These are phyloP conservation scores for Aureobasidium namibiae DNA, from an alignment of 2,329 filamentous ascomycete genomes.

Conservation along the genomic window DNA sequence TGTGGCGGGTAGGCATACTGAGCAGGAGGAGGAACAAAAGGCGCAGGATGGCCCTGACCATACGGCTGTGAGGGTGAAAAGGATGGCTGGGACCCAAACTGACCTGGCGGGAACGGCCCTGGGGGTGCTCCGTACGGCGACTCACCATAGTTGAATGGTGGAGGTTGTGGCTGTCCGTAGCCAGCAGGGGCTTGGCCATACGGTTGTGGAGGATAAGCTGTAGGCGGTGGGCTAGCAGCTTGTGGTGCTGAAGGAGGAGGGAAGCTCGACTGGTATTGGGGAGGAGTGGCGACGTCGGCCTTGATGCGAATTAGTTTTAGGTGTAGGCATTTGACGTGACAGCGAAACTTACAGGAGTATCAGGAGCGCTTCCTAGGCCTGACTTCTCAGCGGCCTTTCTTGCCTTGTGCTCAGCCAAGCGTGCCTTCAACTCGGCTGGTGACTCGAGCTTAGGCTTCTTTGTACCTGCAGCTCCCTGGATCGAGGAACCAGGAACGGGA, in stretches of 20 bases:
- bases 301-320: neutral
- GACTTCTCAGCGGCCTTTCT: constrained; percentile 42
- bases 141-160: constrained; percentile 10
- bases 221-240: neutral
- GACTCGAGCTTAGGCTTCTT: constrained; percentile 68
- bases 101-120: constrained; percentile 15
- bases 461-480: constrained; percentile 33
- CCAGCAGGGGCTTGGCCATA: constrained; percentile 29
- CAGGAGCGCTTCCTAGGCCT: constrained; percentile 8
- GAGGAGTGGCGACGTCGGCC: constrained; percentile 11
- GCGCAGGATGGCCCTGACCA: constrained; percentile 5
- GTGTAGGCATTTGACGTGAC: neutral
- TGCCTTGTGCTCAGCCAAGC: constrained; percentile 68
- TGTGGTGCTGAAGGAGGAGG: constrained; percentile 4
- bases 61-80: constrained; percentile 24
- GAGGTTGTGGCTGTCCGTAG: constrained; percentile 3
- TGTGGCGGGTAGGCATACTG: constrained; percentile 15
- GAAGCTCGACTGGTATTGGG: constrained; percentile 4
- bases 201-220: constrained; percentile 26
- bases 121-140: constrained; percentile 10
- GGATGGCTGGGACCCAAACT: constrained; percentile 19
- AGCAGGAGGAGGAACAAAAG: constrained; percentile 10
- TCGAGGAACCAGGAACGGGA: constrained; percentile 55
- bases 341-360: constrained; percentile 11
- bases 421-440: constrained; percentile 68